Conservation (phyloP, 2,329 filamentous ascomycete species). For the Penicillium sp. region DNA sequence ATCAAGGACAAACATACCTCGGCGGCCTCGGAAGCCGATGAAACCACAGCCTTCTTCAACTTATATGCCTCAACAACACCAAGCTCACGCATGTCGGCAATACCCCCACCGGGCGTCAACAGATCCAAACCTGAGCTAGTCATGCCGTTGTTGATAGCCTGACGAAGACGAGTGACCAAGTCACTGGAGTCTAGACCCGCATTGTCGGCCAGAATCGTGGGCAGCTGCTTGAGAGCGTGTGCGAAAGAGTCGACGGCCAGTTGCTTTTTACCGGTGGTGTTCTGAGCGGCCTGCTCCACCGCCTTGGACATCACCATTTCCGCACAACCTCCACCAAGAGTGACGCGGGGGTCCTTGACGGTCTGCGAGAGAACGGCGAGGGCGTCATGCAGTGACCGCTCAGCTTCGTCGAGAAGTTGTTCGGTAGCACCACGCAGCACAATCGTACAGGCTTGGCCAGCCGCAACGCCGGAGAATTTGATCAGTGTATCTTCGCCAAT, state of each 20-base stretch:
- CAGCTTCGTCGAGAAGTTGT: conserved; percentile 92
- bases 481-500: conserved; percentile 97
- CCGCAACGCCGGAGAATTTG: conserved; percentile 93
- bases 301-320: conserved; percentile 99
- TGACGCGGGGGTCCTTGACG: conserved; percentile 87
- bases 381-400: conserved; percentile 92
- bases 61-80: conserved; percentile 98
- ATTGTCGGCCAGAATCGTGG: conserved; percentile 95
- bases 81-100: conserved; percentile 90
- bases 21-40: conserved; percentile 89
- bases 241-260: conserved; percentile 88
- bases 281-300: conserved; percentile 85
- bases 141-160: conserved; percentile 91
- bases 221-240: conserved; percentile 80
- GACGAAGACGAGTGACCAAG: conserved; percentile 81
- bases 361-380: conserved; percentile 95
- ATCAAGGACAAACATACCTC: conserved; percentile 59
- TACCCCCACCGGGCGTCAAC: conserved; percentile 79
- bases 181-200: conserved; percentile 94
- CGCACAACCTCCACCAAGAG: conserved; percentile 88
- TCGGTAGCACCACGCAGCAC: conserved; percentile 94
- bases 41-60: conserved; percentile 95
- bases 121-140: conserved; percentile 87
- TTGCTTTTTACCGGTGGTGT: conserved; percentile 94
- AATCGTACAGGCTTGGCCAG: conserved; percentile 90